phyloP scores from a whole-genome alignment of 371 early-diverging fungal genomes.

The Sporodiniella umbellata region DNA sequence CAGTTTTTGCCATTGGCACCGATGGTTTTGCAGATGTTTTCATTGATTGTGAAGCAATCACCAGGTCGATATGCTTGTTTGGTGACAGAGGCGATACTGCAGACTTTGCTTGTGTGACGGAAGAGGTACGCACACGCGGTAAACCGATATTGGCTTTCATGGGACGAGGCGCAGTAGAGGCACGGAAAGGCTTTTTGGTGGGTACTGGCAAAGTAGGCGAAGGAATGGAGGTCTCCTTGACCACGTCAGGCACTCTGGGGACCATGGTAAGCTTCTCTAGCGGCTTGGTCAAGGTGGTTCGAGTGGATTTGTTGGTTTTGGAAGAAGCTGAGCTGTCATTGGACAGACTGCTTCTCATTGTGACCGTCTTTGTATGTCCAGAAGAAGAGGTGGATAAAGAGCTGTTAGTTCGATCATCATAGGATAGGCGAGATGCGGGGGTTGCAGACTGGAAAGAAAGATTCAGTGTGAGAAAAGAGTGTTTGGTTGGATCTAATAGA shows the following conservation, averaged over 20 bases:
- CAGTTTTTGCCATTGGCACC: not conserved
- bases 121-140: constrained; percentile 30
- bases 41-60: not conserved
- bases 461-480: constrained; percentile 1
- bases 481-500: no score
- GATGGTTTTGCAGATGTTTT: constrained; percentile 1
- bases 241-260: not conserved
- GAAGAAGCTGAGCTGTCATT: constrained; percentile 1
- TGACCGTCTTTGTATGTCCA: constrained; percentile 7
- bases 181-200: constrained; percentile 15
- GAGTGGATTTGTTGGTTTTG: not conserved
- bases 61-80: not conserved
- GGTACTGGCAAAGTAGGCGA: constrained; percentile 7
- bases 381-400: constrained; percentile 15
- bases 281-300: not conserved
- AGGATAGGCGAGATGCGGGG: constrained; percentile 16
- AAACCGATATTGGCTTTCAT: constrained; percentile 20
- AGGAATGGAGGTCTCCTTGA: constrained; percentile 5
- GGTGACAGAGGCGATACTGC: not conserved
- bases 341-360: constrained; percentile 1
- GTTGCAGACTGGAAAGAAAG: constrained; percentile 22
- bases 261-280: not conserved
- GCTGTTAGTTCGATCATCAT: constrained; percentile 6
- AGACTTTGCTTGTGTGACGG: constrained; percentile 14
- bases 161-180: constrained; percentile 24